Base-by-base conservation (phyloP, 768 basidiomycete genomes). In the Hortiboletus flavorubellus region DNA sequence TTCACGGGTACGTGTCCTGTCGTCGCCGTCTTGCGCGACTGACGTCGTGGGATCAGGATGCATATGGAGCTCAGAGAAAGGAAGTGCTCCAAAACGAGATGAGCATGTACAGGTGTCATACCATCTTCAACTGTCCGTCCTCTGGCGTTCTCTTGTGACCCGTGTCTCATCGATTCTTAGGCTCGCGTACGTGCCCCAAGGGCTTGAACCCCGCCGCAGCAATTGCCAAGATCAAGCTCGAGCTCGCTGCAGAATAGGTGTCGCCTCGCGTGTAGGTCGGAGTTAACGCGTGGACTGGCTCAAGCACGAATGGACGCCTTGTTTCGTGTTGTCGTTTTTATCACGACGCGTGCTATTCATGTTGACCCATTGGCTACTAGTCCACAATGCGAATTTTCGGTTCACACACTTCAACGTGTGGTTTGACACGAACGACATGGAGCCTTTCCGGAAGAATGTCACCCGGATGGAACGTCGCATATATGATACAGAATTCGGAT, bases 21-120 rank as follows among this genome's bases (percentile, higher is more conserved):
- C 33, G 4, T 8, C 18, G 23, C 11, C 33, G 23, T 35, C 14
- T 40, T 23, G 11, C 10, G 26, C 44, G 31, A 40, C 38, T 58
- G 52, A 50, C 56, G 16, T 4, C 34, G 21, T 38, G 3, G 14
- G 38, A 8, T 61, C 33, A 92, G 87, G 96, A 98, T 70, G 71
- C 85, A 21, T 80, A 91, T 67, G 81, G 80, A 11, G 81, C 84
- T 2, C 79, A 93, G 68, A 83, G 96, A 56, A 93, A 88, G 80
- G 93, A 94, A 69, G 86, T 85, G 66, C 80, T 99, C 61, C 91
- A 98, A 76, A 99, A 99, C 74, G 88, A 93, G 67, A 80, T 98
- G 81, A 94, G 92, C 68, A 74, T 99, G 71, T 99, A 97, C 78
- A 85, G 96, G 55, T 98, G 96, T 79, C 96, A 98, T 75, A 98